Percentiles rank a stretch among this genome's conserved stretches.
phyloP scores from a whole-genome alignment of 371 early-diverging fungal genomes.

The Mortierella sp. region DNA sequence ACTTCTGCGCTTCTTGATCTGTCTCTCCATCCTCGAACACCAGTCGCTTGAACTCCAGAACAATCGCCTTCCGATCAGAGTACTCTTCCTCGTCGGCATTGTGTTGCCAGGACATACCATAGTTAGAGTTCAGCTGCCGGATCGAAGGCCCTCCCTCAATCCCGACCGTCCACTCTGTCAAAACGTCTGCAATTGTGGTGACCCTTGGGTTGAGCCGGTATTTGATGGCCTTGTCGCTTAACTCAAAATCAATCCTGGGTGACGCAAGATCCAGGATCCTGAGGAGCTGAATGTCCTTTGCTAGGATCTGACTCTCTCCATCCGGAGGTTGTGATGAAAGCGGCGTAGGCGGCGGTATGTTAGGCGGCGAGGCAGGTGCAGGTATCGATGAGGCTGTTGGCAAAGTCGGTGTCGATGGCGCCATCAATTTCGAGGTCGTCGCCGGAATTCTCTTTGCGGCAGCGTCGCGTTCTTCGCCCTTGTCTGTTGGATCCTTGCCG shows the following conservation, averaged over 20 bases:
- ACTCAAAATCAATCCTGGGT: background rate
- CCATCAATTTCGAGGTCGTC: background rate
- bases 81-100: background rate
- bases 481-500: background rate
- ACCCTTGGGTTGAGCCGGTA: background rate
- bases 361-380: background rate
- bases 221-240: background rate
- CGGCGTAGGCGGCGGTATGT: background rate
- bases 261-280: background rate
- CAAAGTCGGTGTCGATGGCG: background rate
- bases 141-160: background rate
- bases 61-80: background rate
- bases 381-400: background rate
- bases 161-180: background rate
- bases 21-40: background rate
- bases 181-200: background rate
- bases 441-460: background rate
- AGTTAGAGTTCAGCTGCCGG: background rate
- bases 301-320: background rate
- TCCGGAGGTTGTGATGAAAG: background rate
- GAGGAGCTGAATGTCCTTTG: background rate
- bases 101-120: background rate
- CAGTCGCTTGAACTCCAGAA: slow-evolving; percentile 6
- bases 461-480: background rate
- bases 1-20: background rate